A percentile compares a stretch with the other conserved stretches of the same genome.
These are phyloP conservation scores for Lactarius quietus DNA, from an alignment of 768 basidiomycete genomes.

Conservation along the genomic window DNA sequence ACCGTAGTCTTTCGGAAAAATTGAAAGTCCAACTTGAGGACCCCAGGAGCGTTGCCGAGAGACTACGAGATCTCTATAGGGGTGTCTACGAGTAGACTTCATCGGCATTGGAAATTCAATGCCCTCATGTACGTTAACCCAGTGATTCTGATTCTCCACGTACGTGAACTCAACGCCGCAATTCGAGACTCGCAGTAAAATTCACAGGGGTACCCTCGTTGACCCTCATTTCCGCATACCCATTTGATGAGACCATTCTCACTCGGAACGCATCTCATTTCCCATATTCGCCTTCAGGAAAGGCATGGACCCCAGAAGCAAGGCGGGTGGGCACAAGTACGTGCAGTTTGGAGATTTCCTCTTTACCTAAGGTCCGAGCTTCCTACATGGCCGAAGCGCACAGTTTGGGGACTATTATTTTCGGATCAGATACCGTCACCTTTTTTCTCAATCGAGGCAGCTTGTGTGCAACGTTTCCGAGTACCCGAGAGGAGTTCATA, in stretches of 20 bases:
- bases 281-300: not conserved
- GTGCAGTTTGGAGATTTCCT: not conserved
- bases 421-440: slow-evolving; percentile 12
- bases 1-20: not conserved
- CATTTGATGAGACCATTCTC: not conserved
- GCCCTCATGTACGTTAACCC: slow-evolving; percentile 10
- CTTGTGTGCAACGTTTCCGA: slow-evolving; percentile 1
- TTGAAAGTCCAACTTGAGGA: not conserved
- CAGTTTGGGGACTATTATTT: not conserved
- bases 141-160: not conserved
- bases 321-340: not conserved
- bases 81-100: slow-evolving; percentile 12
- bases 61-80: not conserved
- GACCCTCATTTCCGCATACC: slow-evolving; percentile 2
- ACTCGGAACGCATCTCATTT: slow-evolving; percentile 2
- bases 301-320: not conserved
- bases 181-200: not conserved
- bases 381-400: not conserved
- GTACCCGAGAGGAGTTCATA: not conserved
- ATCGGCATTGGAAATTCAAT: slow-evolving; percentile 14
- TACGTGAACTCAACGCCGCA: slow-evolving; percentile 1
- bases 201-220: slow-evolving; percentile 16
- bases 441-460: not conserved
- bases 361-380: not conserved
- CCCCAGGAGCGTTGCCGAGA: not conserved